Evolutionary conservation across 73 alveolate species (phyloP).

Genomic region (Blepharisma japonicum): DNA sequence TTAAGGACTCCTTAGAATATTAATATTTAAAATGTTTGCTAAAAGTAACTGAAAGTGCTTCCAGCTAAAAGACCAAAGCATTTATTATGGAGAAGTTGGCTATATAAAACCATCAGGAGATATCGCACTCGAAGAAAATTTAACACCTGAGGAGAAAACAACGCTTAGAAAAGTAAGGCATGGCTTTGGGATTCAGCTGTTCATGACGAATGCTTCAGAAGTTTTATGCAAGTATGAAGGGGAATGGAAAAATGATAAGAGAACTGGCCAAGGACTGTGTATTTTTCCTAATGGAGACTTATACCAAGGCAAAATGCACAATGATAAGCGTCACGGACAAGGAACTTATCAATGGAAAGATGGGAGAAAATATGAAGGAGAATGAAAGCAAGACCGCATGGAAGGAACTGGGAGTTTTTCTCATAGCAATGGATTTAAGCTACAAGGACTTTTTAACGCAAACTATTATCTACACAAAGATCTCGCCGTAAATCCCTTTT

Average conservation of each 20-base stretch:
- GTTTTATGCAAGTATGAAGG: conserved; percentile 80
- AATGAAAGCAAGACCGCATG: conserved; percentile 23
- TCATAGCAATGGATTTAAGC: background rate
- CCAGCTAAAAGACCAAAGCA: conserved; percentile 1
- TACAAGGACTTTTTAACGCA: conserved; percentile 8
- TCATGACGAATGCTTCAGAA: background rate
- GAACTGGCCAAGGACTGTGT: conserved; percentile 93
- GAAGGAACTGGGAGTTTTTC: conserved; percentile 20
- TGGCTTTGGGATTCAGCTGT: conserved; percentile 11
- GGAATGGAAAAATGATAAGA: conserved; percentile 92
- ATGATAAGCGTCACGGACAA: conserved; percentile 84
- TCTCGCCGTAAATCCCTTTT: conserved; percentile 11
- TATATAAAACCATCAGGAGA: conserved; percentile 17
- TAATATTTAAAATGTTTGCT: background rate
- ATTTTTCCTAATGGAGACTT: conserved; percentile 88
- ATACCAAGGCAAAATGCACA: conserved; percentile 94
- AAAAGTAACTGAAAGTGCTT: conserved; percentile 20
- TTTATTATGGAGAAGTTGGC: conserved; percentile 9
- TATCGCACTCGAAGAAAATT: background rate
- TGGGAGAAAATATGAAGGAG: conserved; percentile 33
- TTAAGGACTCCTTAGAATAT: too few species aligned
- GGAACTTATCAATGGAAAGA: conserved; percentile 53
- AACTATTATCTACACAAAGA: conserved; percentile 6
- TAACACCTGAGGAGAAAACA: background rate
- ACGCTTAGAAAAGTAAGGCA: conserved; percentile 13